Base-by-base conservation (phyloP, 768 basidiomycete species). In the Peribolospora kevripleyi region DNA sequence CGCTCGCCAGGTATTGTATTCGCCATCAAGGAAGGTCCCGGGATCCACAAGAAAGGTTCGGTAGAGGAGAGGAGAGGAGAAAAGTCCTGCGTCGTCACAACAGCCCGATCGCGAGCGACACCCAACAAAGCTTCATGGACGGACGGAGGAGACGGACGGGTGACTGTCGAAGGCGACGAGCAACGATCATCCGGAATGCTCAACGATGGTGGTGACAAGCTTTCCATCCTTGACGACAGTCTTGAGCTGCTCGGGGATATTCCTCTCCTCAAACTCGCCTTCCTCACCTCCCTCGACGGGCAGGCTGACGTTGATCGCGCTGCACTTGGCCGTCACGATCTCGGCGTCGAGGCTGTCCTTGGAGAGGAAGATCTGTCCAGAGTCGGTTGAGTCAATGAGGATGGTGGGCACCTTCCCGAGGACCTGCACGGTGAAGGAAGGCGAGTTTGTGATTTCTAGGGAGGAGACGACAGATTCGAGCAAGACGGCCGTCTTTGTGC, bases 191-290 rank as follows among this genome's bases (percentile, higher is more conserved):
- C 69, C 73, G 37, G 69, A 62, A 62, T 97, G 91, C 67, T 97
- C 88, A 7, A 97, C 82, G 38, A 93, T 76, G 9, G 72, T 79
- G 13, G 91, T 95, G 43, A 87, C 75, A 56, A 97, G 69, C 68
- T 82, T 91, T 8, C 91, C 90, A 58, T 75, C 70, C 64, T 76
- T 70, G 38, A 98, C 72, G 42, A 78, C 74, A 14, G 84, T 84
- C 73, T 77, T 85, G 68, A 98, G 73, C 84, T 93, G 97, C 70
- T 98, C 93, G 0, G 93, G 91, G 14, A 98, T 71, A 0, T 91
- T 74, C 59, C 79, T 78, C 67, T 98, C 93, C 58, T 76, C 76
- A 62, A 88, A 95, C 48, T 90, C 73, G 5, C 88, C 91, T 7
- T 91, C 86, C 65, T 93, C 87, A 60, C 87, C 86, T 13, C 78